Evolutionary conservation across 768 basidiomycete genomes (phyloP), one percentile per base, ranked within the genome.

Genomic region (Pleurotus pulmonarius): DNA sequence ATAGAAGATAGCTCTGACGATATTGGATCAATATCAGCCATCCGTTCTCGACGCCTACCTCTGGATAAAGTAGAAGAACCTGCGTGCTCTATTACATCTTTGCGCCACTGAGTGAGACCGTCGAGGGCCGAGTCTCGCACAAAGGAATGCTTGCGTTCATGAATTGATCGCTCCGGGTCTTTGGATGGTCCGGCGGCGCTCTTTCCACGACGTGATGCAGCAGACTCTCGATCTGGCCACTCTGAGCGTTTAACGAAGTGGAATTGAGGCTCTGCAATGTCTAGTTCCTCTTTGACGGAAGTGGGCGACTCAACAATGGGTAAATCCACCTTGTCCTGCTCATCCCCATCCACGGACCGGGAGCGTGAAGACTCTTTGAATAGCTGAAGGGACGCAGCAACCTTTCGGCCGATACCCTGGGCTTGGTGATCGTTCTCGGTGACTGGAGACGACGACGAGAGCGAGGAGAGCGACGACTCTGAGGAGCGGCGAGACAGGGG

Each of bases 181-280:
- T 57, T 87, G 83, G 55, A 88, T 67, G 18, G 75, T 24, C 76
- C 16, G 83, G 82, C 37, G 78, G 51, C 74, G 64, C 88, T 90
- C 68, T 80, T 83, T 65, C 88, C 86, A 57, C 88, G 75, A 56
- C 88, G 77, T 48, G 85, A 73, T 16, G 85, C 87, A 55, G 84
- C 87, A 4, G 82, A 75, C 71, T 90, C 90, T 40, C 87, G 82
- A 67, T 90, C 89, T 1, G 87, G 88, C 91, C 91, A 92, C 61
- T 89, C 90, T 13, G 91, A 85, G 43, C 90, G 82, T 66, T 90
- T 91, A 46, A 92, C 88, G 63, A 90, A 91, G 73, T 91, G 83
- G 65, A 84, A 91, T 64, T 85, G 80, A 15, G 88, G 79, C 59
- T 87, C 81, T 22, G 82, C 80, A 44, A 89, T 83, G 58, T 83